Evolutionary conservation across 371 early-diverging fungal species (phyloP), one percentile per base, ranked within the genome.

Genomic region (Mucor indicus): DNA sequence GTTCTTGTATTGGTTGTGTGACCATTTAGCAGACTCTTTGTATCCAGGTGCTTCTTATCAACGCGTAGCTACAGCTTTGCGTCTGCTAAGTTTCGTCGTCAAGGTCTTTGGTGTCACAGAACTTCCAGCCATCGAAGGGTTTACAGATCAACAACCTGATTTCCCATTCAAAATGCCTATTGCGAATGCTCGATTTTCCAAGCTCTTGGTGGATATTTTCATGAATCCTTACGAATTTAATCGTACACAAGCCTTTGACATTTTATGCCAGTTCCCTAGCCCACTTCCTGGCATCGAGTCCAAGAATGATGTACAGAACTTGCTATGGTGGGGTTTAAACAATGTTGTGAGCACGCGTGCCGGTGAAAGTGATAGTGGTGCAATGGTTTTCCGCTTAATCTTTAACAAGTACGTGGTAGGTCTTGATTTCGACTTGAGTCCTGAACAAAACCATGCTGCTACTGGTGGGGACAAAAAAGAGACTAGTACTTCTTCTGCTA

Each of bases 301-400:
- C 1, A 54, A 50, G 24, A 64, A 60, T 2, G 60, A 69, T 22
- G 81, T 78, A 1, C 76, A 80, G 31, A 52, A 75, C 8, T 54
- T 89, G 51, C 62, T 89, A 3, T 72, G 75, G 57, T 84, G 84
- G 72, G 89, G 85, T 7, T 46, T 89, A 38, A 65, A 68, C 40
- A 67, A 79, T 44, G 72, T 86, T 15, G 73, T 64, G 29, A 89
- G 87, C 56, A 83, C 86, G 2, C 67, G 90, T 20, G 87, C 91
- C 5, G 81, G 81, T 19, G 91, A 92, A 57, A 87, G 91, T 56
- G 90, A 90, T 40, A 81, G 86, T 56, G 95, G 92, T 17, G 90
- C 90, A 10, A 77, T 84, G 60, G 60, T 92, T 1, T 72, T 92
- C 48, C 81, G 89, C 25, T 66, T 89, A 53, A 60, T 92, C 27